Base-by-base conservation (phyloP, 345 rosid species). In the Mangifera indica region DNA sequence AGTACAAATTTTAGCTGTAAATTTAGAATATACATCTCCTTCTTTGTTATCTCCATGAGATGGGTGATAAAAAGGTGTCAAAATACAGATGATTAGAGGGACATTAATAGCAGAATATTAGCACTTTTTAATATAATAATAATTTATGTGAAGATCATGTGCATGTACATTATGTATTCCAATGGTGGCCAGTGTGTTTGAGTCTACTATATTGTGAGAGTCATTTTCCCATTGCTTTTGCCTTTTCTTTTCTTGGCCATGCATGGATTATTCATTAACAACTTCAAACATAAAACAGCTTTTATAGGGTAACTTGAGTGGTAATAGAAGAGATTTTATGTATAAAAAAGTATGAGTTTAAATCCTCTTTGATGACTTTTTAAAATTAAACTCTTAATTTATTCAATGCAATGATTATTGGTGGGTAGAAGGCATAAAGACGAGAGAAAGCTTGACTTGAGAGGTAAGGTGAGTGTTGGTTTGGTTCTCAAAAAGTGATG, bases 1-100 rank as follows among this genome's bases (percentile, higher is more conserved):
- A 60, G 3, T 65, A 69, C 71, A 52, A 53, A 67, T 74, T 76
- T 63, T 76, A 62, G 83, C 83, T 82, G 79, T 74, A 61, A 66
- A 2, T 68, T 70, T 70, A 9, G 5, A 3, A 13, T 18, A n/a
- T n/a, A n/a, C 1, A 26, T 63, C 10, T 29, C 25, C n/a, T 71
- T 71, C 69, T 53, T 55, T 34, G 64, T 72, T 74, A 37, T 66
- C 74, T 74, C 42, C 42, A 24, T 70, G 69, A 13, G 7, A 25
- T 67, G 53, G 51, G 22, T 17, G 10, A 51, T 1, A 42, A 67
- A 45, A 15, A 21, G 65, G 12, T 56, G 77, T 46, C 46, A 49
- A 49, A 34, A 21, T 7, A 24, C 26, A 74, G 62, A 67, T 40
- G 54, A 60, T 67, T 67, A 37, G 32, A 29, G 37, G 10, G 52